These are phyloP conservation scores for Xylariaceae sp. DNA, from an alignment of 2,329 filamentous ascomycete species.

Conservation along the genomic window DNA sequence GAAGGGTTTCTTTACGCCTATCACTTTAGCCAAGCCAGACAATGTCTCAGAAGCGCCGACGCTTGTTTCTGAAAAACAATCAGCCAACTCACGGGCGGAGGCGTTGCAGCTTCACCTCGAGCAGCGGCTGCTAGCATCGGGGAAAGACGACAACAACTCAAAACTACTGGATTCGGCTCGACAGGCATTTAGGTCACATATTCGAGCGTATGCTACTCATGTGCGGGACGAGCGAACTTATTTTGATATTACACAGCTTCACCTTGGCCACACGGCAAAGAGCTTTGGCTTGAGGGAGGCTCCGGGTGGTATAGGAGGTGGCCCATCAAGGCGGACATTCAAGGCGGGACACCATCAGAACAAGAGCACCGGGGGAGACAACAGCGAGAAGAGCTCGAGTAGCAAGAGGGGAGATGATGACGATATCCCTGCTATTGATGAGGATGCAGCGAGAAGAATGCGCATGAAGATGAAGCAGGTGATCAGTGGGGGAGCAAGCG, in stretches of 20 bases:
- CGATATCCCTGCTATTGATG: slow-evolving; percentile 43
- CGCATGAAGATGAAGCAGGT: slow-evolving; percentile 58
- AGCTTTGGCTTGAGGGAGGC: slow-evolving; percentile 86
- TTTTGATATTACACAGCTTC: slow-evolving; percentile 88
- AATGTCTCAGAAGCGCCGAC: slow-evolving; percentile 58
- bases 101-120: slow-evolving; percentile 57
- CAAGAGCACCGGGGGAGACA: slow-evolving; percentile 31
- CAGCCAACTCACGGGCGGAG: slow-evolving; percentile 49
- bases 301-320: slow-evolving; percentile 72
- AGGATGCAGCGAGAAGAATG: slow-evolving; percentile 61
- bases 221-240: slow-evolving; percentile 76
- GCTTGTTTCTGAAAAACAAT: slow-evolving; percentile 38
- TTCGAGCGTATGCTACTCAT: slow-evolving; percentile 93
- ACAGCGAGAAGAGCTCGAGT: slow-evolving; percentile 16
- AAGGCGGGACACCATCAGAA: slow-evolving; percentile 36
- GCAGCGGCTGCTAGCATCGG: slow-evolving; percentile 49
- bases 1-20: slow-evolving; percentile 58
- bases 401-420: slow-evolving; percentile 29
- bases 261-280: slow-evolving; percentile 91
- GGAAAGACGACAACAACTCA: slow-evolving; percentile 19
- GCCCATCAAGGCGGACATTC: slow-evolving; percentile 43
- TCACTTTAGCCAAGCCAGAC: slow-evolving; percentile 56
- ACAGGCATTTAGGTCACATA: slow-evolving; percentile 84
- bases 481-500: slow-evolving; percentile 54
- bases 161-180: slow-evolving; percentile 76